phyloP scores from a whole-genome alignment of 2,329 filamentous ascomycete species.

The Alternaria incomplexa region DNA sequence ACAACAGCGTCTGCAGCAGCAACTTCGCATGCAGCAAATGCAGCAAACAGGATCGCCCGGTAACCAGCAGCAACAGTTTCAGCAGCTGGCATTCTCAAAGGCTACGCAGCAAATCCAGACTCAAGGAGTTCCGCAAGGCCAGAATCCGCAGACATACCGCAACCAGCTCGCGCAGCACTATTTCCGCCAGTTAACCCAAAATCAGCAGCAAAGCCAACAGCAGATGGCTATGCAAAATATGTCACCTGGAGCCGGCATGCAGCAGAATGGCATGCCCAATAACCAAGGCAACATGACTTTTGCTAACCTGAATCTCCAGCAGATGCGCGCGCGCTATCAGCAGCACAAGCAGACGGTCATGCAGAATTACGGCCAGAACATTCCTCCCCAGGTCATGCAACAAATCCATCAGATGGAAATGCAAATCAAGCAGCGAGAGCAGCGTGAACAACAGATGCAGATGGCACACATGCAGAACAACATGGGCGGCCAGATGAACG shows the following conservation, averaged over 20 bases:
- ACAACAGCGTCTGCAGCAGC: slow-evolving; percentile 36
- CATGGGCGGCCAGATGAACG: slow-evolving; percentile 30
- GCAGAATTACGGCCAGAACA: slow-evolving; percentile 29
- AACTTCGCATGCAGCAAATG: slow-evolving; percentile 40
- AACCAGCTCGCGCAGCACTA: slow-evolving; percentile 34
- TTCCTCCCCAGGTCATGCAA: slow-evolving; percentile 33
- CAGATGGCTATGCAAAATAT: slow-evolving; percentile 35
- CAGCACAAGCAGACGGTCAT: slow-evolving; percentile 34
- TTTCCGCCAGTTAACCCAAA: slow-evolving; percentile 29
- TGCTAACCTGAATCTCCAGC: slow-evolving; percentile 36
- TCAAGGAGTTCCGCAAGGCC: slow-evolving; percentile 40
- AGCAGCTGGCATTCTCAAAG: slow-evolving; percentile 41
- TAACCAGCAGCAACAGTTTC: slow-evolving; percentile 34
- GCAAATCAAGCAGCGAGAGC: slow-evolving; percentile 30
- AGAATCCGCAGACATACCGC: slow-evolving; percentile 34
- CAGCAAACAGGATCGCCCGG: slow-evolving; percentile 29
- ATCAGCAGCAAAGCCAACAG: slow-evolving; percentile 38
- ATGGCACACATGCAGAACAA: slow-evolving; percentile 25
- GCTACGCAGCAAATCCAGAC: slow-evolving; percentile 41
- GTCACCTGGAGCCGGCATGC: slow-evolving; percentile 30
- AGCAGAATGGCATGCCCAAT: slow-evolving; percentile 27
- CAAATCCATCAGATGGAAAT: slow-evolving; percentile 40
- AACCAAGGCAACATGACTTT: slow-evolving; percentile 26
- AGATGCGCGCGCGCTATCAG: slow-evolving; percentile 33
- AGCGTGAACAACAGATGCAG: slow-evolving; percentile 27